Evolutionary conservation across 352 stramenopile species (phyloP).

Genomic region (Pythium scleroteichum): DNA sequence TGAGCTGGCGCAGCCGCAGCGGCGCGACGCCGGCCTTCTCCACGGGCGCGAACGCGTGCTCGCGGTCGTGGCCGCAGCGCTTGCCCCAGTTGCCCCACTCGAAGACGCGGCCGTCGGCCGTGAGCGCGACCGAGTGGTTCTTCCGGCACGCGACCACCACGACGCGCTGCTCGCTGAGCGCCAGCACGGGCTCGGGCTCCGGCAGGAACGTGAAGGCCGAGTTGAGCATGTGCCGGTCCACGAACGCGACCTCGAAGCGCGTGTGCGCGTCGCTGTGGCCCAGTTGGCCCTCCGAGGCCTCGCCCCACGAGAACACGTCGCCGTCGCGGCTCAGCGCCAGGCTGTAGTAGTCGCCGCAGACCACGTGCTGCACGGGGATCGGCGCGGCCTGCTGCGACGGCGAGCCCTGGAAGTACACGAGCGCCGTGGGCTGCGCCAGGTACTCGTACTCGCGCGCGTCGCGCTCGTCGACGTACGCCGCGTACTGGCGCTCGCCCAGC

Average conservation of each 20-base stretch:
- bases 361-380: slow-evolving; percentile 54
- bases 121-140: slow-evolving; percentile 63
- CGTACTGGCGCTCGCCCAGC: slow-evolving; percentile 35
- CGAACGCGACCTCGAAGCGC: slow-evolving; percentile 63
- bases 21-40: slow-evolving; percentile 26
- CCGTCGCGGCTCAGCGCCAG: slow-evolving; percentile 61
- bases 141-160: slow-evolving; percentile 50
- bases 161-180: slow-evolving; percentile 43
- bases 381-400: slow-evolving; percentile 57
- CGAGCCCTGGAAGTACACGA: slow-evolving; percentile 70
- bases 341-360: slow-evolving; percentile 72
- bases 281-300: slow-evolving; percentile 71
- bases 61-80: slow-evolving; percentile 44
- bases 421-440: slow-evolving; percentile 40
- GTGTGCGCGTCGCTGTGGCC: slow-evolving; percentile 57
- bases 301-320: slow-evolving; percentile 76
- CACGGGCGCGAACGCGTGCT: slow-evolving; percentile 63
- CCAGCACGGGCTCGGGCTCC: slow-evolving; percentile 61
- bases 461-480: slow-evolving; percentile 52
- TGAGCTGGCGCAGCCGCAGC: slow-evolving; percentile 44
- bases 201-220: slow-evolving; percentile 70
- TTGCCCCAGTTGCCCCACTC: slow-evolving; percentile 79
- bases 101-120: slow-evolving; percentile 40
- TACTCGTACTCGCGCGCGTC: slow-evolving; percentile 46
- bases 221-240: slow-evolving; percentile 60